A percentile compares a stretch with the other conserved stretches of the same genome.
phyloP scores from a whole-genome alignment of 352 stramenopile genomes.

The Pythium utonaiense region DNA sequence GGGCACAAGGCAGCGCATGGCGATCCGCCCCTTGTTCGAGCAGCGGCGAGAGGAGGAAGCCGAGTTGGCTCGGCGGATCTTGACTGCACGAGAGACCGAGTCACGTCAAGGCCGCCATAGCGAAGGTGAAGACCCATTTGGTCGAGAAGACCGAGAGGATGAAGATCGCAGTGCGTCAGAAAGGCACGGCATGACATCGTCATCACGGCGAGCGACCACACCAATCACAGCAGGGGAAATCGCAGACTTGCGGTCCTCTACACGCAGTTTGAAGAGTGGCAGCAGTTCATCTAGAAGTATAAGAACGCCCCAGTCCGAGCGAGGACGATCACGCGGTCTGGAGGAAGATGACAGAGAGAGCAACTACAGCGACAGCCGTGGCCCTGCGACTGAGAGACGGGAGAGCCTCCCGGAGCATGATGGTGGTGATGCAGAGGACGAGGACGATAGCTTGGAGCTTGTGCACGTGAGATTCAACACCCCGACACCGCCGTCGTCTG shows the following conservation, averaged over 20 bases:
- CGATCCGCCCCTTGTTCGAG: constrained; percentile 71
- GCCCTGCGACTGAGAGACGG: background rate
- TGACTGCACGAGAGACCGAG: constrained; percentile 23
- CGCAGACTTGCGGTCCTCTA: background rate
- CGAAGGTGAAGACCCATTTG: background rate
- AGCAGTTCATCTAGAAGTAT: background rate
- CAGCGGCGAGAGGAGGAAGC: constrained; percentile 44
- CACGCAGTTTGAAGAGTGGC: background rate
- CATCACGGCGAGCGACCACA: constrained; percentile 6
- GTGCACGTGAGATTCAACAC: constrained; percentile 15
- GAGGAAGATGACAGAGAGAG: background rate
- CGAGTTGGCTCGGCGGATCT: constrained; percentile 23
- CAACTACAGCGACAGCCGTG: background rate
- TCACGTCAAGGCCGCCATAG: background rate
- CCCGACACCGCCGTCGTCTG: constrained; percentile 21
- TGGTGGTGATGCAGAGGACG: no score
- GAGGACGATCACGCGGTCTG: background rate
- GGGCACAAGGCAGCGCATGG: constrained; percentile 46
- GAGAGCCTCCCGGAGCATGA: background rate
- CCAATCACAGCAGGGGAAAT: constrained; percentile 17
- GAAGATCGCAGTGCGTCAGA: background rate
- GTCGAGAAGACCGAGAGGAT: background rate
- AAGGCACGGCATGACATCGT: background rate
- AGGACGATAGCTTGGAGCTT: constrained; percentile 2
- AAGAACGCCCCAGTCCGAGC: constrained; percentile 1